Percentiles rank a stretch among this genome's conserved stretches.
These are phyloP conservation scores for Sporothrix brunneoviolacea DNA, from an alignment of 2,329 filamentous ascomycete genomes.

Conservation along the genomic window DNA sequence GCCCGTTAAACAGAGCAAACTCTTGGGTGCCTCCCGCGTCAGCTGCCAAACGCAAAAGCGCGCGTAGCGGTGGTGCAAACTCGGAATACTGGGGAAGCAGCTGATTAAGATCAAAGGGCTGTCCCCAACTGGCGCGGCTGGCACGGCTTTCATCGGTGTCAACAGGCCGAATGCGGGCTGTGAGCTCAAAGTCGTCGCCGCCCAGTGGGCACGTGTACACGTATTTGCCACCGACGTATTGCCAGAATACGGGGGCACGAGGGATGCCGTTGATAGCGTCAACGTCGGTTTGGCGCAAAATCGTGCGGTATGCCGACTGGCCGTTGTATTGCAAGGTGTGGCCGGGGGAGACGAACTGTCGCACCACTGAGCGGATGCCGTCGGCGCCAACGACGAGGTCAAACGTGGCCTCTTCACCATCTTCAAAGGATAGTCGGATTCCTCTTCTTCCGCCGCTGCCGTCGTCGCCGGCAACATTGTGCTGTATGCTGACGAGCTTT, in stretches of 20 bases:
- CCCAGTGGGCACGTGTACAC: constrained; percentile 30
- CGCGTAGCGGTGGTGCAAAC: constrained; percentile 26
- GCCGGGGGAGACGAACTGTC: constrained; percentile 30
- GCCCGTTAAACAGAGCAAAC: constrained; percentile 26
- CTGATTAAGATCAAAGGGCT: constrained; percentile 18
- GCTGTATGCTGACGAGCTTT: constrained; percentile 32
- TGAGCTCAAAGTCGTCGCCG: constrained; percentile 29
- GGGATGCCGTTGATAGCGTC: constrained; percentile 26
- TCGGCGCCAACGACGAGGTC: constrained; percentile 47
- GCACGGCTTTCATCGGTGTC: constrained; percentile 19
- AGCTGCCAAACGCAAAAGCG: constrained; percentile 24
- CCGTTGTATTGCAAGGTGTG: constrained; percentile 40
- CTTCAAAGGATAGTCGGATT: constrained; percentile 38
- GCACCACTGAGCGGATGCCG: constrained; percentile 39
- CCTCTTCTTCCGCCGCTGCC: constrained; percentile 23
- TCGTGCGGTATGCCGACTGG: constrained; percentile 28
- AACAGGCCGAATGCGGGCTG: constrained; percentile 21
- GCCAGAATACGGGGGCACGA: constrained; percentile 26
- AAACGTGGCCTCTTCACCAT: constrained; percentile 32
- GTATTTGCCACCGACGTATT: constrained; percentile 25
- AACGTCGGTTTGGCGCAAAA: constrained; percentile 23
- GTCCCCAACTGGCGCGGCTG: constrained; percentile 27
- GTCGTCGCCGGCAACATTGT: not conserved
- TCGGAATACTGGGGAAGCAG: constrained; percentile 23
- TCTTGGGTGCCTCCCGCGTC: constrained; percentile 20